Conservation (phyloP, 345 rosid genomes). For the Barbarea vulgaris region DNA sequence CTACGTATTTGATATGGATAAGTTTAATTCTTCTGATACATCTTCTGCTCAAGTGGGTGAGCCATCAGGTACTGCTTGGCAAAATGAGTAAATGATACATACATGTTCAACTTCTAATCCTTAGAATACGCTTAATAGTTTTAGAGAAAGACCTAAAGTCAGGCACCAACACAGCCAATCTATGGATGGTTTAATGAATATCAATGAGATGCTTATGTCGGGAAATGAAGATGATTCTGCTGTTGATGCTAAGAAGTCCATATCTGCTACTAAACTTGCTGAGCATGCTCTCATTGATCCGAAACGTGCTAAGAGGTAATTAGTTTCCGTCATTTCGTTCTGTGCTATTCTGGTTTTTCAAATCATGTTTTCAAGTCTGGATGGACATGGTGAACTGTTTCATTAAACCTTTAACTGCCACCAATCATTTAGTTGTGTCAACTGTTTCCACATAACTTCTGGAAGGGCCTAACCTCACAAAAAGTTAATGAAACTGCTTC, state of each 20-base stretch:
- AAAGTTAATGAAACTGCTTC: background rate
- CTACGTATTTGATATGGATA: constrained; percentile 92
- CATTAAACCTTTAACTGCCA: background rate
- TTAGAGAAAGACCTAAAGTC: constrained; percentile 72
- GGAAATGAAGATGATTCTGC: constrained; percentile 60
- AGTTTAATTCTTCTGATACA: constrained; percentile 73
- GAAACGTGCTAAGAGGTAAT: constrained; percentile 94
- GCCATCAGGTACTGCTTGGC: constrained; percentile 40
- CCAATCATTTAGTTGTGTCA: background rate
- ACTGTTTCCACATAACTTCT: background rate
- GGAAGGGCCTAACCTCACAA: background rate
- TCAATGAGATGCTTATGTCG: constrained; percentile 81
- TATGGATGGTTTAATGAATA: constrained; percentile 80
- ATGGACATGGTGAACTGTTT: background rate
- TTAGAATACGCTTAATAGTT: constrained; percentile 43
- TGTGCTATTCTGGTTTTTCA: background rate
- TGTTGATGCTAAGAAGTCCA: constrained; percentile 75
- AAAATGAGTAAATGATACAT: constrained; percentile 7
- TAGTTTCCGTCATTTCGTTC: background rate
- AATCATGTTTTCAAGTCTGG: background rate
- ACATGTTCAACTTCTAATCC: constrained; percentile 27
- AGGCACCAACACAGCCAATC: constrained; percentile 96
- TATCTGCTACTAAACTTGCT: constrained; percentile 94
- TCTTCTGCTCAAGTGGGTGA: constrained; percentile 69
- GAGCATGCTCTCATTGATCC: constrained; percentile 98